Evolutionary conservation across 2,329 filamentous ascomycete genomes (phyloP), one percentile per base, ranked within the genome.

Genomic region (Penicillium sp.): DNA sequence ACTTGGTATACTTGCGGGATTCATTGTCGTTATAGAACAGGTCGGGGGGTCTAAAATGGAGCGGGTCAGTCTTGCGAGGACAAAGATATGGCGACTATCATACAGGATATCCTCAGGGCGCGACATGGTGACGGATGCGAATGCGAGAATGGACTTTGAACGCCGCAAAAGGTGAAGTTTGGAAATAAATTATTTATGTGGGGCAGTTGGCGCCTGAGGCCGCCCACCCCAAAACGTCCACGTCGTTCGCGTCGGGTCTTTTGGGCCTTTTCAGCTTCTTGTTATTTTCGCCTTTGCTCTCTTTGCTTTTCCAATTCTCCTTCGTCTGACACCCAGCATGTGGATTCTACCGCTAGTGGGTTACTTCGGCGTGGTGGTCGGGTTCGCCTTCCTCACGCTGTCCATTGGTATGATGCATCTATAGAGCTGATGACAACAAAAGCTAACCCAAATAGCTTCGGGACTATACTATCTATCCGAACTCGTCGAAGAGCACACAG

Each of bases 381-480:
- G 93, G 72, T 99, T 99, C 79, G 86, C 85, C 68, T 97, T 99
- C 77, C 81, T 99, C 63, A 97, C 94, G 18, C 82, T 99, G 58
- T 92, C 93, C 53, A 97, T 99, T 70, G 90, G 89, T 91, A 82
- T 44, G 75, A 31, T 5, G 11, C 21, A 47, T 5, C 32, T 31
- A 34, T 43, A 46, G 10, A 16, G 42, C 27, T 27, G 24, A 2
- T 27, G 16, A 52, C 24, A 31, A 16, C 2, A 50, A 49, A 46
- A 47, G 55, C 43, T 56, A 52, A 60, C 56, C 56, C 47, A 44
- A 54, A 60, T 48, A 91, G 94, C 94, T 38, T 97, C 92, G n/a
- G 94, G 94, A 36, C 86, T 99, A 24, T 99, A 99, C 79, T 99
- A 99, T 74, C 88, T 99, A 50, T 97, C 93, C 22, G 94, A 99